Conservation (phyloP, 2,329 filamentous ascomycete species). For the Cladobotryum mycophilum region DNA sequence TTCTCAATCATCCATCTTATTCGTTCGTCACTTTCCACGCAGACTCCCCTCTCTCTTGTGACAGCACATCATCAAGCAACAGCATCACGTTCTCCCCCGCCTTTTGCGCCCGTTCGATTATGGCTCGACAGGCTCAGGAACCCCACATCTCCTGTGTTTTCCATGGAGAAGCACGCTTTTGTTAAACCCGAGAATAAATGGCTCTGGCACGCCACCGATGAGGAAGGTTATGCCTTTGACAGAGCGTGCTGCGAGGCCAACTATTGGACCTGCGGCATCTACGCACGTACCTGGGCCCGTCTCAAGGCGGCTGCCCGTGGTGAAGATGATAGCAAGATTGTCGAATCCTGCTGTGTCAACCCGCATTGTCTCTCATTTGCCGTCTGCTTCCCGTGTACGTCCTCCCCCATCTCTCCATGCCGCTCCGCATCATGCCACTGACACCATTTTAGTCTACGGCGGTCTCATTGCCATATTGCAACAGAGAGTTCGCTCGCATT, state of each 20-base stretch:
- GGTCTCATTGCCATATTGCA: conserved; percentile 24
- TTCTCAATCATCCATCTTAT: too few relatives aligned
- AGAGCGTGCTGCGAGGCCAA: conserved; percentile 11
- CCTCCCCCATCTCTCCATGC: neutral
- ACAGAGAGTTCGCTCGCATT: conserved; percentile 24
- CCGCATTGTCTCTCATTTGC: conserved; percentile 20
- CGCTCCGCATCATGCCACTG: conserved; percentile 1
- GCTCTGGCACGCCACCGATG: conserved; percentile 13
- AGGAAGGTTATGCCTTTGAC: neutral
- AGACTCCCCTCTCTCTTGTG: neutral
- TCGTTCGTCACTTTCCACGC: too few relatives aligned
- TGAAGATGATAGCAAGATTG: conserved; percentile 13
- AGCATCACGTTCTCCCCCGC: too few relatives aligned
- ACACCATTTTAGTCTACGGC: conserved; percentile 24
- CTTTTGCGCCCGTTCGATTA: conserved; percentile 13
- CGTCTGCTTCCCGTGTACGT: conserved; percentile 23
- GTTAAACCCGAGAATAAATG: conserved; percentile 11
- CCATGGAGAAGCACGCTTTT: conserved; percentile 17
- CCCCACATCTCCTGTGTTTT: conserved; percentile 12
- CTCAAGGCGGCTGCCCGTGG: conserved; percentile 18
- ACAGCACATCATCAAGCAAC: too few relatives aligned
- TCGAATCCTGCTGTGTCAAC: conserved; percentile 16
- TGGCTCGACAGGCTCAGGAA: conserved; percentile 19
- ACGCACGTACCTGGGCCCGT: conserved; percentile 21
- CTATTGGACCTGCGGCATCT: conserved; percentile 22